phyloP scores from a whole-genome alignment of 768 basidiomycete species.

The Sporobolomyces pararoseus region DNA sequence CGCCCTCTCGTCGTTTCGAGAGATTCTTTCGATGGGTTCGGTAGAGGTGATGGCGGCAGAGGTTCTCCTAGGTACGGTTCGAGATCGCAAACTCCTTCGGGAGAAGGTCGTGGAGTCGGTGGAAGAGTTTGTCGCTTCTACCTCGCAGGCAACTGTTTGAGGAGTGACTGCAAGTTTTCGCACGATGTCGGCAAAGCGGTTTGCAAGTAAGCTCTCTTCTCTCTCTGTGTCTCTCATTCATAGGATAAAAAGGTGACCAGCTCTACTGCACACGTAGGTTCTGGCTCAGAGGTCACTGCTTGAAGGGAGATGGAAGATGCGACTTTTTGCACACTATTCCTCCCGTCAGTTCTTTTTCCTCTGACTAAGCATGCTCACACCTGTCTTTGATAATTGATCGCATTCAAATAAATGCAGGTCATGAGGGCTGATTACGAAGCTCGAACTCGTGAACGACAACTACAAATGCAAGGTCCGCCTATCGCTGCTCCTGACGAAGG shows the following conservation, averaged over 20 bases:
- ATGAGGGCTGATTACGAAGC: slow-evolving; percentile 45
- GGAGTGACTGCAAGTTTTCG: slow-evolving; percentile 89
- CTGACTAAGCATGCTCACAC: slow-evolving; percentile 3
- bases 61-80: slow-evolving; percentile 33
- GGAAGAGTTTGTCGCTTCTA: slow-evolving; percentile 86
- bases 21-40: slow-evolving; percentile 45
- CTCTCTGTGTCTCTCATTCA: background rate
- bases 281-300: slow-evolving; percentile 95
- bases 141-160: slow-evolving; percentile 88
- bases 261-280: slow-evolving; percentile 63
- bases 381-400: slow-evolving; percentile 46
- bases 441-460: slow-evolving; percentile 20
- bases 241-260: too few species aligned
- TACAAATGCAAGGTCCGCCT: slow-evolving; percentile 48
- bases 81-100: slow-evolving; percentile 43
- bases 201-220: slow-evolving; percentile 59
- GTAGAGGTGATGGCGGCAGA: slow-evolving; percentile 37
- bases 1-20: slow-evolving; percentile 44
- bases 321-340: slow-evolving; percentile 82
- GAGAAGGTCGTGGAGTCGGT: slow-evolving; percentile 44
- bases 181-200: slow-evolving; percentile 46
- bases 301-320: slow-evolving; percentile 72
- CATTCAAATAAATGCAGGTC: slow-evolving; percentile 36
- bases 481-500: slow-evolving; percentile 29
- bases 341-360: slow-evolving; percentile 56